Conservation (phyloP, 73 alveolate species). For the Tetrahymena malaccensis region DNA sequence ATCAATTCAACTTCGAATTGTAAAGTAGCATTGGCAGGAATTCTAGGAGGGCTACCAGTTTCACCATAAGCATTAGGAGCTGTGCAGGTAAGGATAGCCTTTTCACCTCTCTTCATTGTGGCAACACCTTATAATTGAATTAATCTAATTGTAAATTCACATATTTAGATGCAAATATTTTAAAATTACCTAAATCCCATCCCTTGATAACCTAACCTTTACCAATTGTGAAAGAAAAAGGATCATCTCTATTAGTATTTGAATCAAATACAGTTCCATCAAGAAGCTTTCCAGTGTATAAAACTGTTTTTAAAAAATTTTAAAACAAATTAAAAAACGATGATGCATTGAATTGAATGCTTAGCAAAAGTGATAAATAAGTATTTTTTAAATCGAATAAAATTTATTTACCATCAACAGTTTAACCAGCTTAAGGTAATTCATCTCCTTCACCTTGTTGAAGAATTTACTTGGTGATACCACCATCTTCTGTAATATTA, state of each 20-base stretch:
- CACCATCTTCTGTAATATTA: neutral
- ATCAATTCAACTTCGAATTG: constrained; percentile 81
- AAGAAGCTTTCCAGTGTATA: constrained; percentile 66
- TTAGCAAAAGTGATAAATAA: neutral
- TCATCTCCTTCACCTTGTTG: neutral
- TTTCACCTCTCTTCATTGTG: constrained; percentile 80
- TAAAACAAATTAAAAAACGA: neutral
- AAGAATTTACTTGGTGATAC: neutral
- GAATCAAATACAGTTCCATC: constrained; percentile 75
- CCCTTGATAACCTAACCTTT: constrained; percentile 85
- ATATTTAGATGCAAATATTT: neutral
- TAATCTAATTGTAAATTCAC: neutral
- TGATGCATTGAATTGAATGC: too few relatives aligned
- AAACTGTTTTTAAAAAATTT: constrained; percentile 24
- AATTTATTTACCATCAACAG: neutral
- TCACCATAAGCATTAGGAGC: constrained; percentile 78
- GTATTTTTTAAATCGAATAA: neutral
- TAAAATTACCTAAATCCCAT: constrained; percentile 70
- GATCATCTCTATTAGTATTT: constrained; percentile 43
- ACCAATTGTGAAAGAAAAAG: constrained; percentile 68
- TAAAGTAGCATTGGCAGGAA: constrained; percentile 92
- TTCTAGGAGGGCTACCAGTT: constrained; percentile 88
- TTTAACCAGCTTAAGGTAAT: neutral
- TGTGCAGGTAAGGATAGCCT: constrained; percentile 54
- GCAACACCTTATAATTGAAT: constrained; percentile 52